Evolutionary conservation across 129 eudicot species (phyloP).

Genomic region (Smallanthus sonchifolius): DNA sequence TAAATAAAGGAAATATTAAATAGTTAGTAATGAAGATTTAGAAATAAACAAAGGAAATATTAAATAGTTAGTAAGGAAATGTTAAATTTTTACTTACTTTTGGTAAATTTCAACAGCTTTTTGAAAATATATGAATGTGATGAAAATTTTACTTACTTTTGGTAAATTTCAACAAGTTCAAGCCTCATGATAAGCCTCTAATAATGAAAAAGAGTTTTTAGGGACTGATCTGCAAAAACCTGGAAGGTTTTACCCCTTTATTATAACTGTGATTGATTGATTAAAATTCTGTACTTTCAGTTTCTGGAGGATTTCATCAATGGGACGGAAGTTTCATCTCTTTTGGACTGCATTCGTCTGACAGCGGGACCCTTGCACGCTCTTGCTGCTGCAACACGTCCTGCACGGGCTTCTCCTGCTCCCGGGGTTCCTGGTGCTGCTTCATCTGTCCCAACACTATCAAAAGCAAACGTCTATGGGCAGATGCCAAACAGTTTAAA

Average conservation of each 20-base stretch:
- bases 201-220: background rate
- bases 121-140: background rate
- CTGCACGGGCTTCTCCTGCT: conserved; percentile 97
- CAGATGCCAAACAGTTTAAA: conserved; percentile 39
- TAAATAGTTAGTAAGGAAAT: background rate
- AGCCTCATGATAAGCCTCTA: no score
- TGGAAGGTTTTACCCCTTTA: background rate
- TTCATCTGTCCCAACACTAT: conserved; percentile 35
- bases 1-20: no score
- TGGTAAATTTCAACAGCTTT: background rate
- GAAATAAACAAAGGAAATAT: no score
- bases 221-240: background rate
- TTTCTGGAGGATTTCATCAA: conserved; percentile 95
- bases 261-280: background rate
- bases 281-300: conserved; percentile 35
- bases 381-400: conserved; percentile 96
- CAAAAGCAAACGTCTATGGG: conserved; percentile 53
- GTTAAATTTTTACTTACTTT: background rate
- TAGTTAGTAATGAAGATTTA: no score
- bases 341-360: conserved; percentile 93
- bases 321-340: conserved; percentile 93
- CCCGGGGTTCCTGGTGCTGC: conserved; percentile 72
- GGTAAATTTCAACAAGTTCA: background rate
- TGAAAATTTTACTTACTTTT: background rate
- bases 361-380: conserved; percentile 99